Percentiles rank a stretch among this genome's conserved stretches.
phyloP scores from a whole-genome alignment of 192 early-diverging fungal genomes.

The Endogone sp. region DNA sequence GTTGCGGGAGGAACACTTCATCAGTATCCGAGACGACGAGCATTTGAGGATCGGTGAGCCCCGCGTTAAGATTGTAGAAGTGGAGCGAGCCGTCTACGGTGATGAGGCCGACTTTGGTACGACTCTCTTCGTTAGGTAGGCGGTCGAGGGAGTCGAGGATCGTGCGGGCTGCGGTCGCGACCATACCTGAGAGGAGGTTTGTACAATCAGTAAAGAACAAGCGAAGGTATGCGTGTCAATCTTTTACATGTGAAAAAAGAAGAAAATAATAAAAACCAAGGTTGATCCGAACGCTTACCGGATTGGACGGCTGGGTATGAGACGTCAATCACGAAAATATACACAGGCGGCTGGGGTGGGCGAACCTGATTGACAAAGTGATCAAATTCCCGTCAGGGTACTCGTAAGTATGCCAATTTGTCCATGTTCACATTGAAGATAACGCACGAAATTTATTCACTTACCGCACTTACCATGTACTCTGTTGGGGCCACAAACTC shows the following conservation, averaged over 20 bases:
- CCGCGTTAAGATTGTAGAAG: conserved; percentile 83
- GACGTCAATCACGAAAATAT: conserved; percentile 93
- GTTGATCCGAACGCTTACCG: too few species aligned
- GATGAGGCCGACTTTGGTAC: conserved; percentile 87
- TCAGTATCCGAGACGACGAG: conserved; percentile 89
- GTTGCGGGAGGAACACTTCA: conserved; percentile 85
- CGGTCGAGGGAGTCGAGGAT: conserved; percentile 79
- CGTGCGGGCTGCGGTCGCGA: conserved; percentile 74
- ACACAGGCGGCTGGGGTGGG: conserved; percentile 94
- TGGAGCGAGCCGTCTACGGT: conserved; percentile 87
- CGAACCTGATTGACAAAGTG: too few species aligned
- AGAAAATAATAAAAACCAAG: conserved; percentile 25
- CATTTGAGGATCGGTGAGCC: conserved; percentile 86
- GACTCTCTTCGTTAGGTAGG: conserved; percentile 84
- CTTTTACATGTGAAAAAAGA: too few species aligned
- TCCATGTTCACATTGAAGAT: not conserved
- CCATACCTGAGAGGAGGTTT: too few species aligned
- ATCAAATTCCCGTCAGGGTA: too few species aligned
- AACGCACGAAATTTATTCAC: not conserved
- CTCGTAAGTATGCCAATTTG: too few species aligned
- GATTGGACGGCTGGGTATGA: conserved; percentile 86
- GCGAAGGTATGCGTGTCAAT: not conserved
- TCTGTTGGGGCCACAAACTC: conserved; percentile 96
- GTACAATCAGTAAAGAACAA: conserved; percentile 23
- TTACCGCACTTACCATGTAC: conserved; percentile 72